These are phyloP conservation scores for Trichoderma sp. DNA, from an alignment of 2,329 filamentous ascomycete genomes.

Conservation along the genomic window DNA sequence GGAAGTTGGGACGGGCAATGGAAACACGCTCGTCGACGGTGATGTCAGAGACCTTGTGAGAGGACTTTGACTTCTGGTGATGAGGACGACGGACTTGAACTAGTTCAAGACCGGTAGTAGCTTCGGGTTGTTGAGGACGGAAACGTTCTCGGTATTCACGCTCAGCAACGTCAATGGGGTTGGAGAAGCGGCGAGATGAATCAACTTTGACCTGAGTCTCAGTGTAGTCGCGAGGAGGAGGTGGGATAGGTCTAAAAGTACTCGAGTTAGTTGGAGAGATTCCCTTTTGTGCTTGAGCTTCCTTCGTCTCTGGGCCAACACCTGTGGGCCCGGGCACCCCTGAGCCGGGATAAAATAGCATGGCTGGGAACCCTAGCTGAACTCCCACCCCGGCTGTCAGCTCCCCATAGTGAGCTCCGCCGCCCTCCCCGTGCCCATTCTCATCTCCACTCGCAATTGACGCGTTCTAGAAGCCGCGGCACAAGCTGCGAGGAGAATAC, in stretches of 20 bases:
- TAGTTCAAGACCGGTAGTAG: slow-evolving; percentile 4
- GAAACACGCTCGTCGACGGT: slow-evolving; percentile 37
- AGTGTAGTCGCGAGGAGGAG: slow-evolving; percentile 46
- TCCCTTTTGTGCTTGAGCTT: slow-evolving; percentile 27
- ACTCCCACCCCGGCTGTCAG: slow-evolving; percentile 15
- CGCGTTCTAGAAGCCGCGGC: slow-evolving; percentile 18
- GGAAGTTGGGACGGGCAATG: slow-evolving; percentile 45
- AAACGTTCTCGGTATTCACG: slow-evolving; percentile 61
- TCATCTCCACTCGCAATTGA: slow-evolving; percentile 10
- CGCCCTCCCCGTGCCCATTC: slow-evolving; percentile 7
- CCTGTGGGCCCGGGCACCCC: slow-evolving; percentile 22
- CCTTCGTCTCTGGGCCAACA: slow-evolving; percentile 28
- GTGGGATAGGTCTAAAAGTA: slow-evolving; percentile 31
- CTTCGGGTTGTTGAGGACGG: slow-evolving; percentile 31
- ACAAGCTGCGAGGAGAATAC: slow-evolving; percentile 6
- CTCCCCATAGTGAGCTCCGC: slow-evolving; percentile 15
- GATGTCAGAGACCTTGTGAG: slow-evolving; percentile 34
- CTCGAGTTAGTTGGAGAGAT: slow-evolving; percentile 23
- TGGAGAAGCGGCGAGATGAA: slow-evolving; percentile 38
- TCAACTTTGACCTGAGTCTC: slow-evolving; percentile 67
- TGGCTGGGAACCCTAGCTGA: slow-evolving; percentile 21
- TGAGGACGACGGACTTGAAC: not conserved
- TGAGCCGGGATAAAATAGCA: slow-evolving; percentile 23
- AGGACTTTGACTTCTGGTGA: slow-evolving; percentile 25
- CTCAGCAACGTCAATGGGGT: slow-evolving; percentile 61